Conservation (phyloP, 352 stramenopile species). For the Phytophthora palmivora region DNA sequence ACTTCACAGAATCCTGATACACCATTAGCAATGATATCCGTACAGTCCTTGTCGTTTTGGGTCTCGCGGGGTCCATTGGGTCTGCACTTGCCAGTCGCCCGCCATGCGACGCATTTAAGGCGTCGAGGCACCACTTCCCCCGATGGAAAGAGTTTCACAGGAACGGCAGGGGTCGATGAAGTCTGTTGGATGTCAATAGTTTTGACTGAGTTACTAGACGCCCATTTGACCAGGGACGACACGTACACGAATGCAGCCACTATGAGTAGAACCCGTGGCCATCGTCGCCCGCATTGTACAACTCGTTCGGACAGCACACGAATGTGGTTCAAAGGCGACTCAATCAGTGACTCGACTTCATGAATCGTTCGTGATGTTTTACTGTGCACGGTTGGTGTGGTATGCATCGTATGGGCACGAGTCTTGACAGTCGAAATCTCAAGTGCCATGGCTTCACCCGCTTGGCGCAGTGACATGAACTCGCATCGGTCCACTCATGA, state of each 20-base stretch:
- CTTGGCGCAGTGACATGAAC: conserved; percentile 3
- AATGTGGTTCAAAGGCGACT: conserved; percentile 2
- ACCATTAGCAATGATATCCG: conserved; percentile 20
- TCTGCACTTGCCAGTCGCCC: conserved; percentile 29
- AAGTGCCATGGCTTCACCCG: conserved; percentile 2
- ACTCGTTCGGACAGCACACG: conserved; percentile 4
- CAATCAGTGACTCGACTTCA: conserved; percentile 22
- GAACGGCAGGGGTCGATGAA: background rate
- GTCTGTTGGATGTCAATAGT: background rate
- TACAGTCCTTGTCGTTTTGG: conserved; percentile 28
- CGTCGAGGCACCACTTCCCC: conserved; percentile 10
- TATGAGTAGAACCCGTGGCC: conserved; percentile 18
- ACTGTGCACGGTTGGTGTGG: conserved; percentile 3
- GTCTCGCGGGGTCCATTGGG: conserved; percentile 31
- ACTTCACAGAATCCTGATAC: conserved; percentile 47
- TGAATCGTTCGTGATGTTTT: background rate
- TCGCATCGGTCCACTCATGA: conserved; percentile 15
- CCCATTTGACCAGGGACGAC: conserved; percentile 20
- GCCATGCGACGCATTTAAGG: conserved; percentile 35
- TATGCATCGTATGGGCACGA: background rate
- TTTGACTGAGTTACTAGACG: conserved; percentile 12
- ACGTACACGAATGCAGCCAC: conserved; percentile 21
- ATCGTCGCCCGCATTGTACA: conserved; percentile 8
- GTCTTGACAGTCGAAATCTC: conserved; percentile 23
- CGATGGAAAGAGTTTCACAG: conserved; percentile 8